Base-by-base conservation (phyloP, 495 filamentous ascomycete species). In the Geopyxis carbonaria region DNA sequence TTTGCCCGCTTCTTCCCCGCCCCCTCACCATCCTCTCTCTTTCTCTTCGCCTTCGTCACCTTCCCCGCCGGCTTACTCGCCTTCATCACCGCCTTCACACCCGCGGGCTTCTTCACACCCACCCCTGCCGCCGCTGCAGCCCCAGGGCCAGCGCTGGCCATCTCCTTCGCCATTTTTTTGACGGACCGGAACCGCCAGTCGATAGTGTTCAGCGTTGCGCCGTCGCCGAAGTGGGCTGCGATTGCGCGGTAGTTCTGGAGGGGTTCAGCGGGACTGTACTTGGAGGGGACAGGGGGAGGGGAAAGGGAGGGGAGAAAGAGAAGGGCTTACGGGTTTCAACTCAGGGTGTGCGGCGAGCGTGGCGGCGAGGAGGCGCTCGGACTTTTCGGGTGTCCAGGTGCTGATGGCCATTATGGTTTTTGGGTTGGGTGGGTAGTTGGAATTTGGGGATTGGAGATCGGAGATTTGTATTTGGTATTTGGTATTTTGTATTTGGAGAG, bases 361-460 rank as follows among this genome's bases (percentile, higher is more conserved):
- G 16, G 50, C 50, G 16, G 50, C 49, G 9, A 54, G 41, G 9
- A 54, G 38, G 15, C 50, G 45, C 27, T 54, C 49, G 25, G 45
- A 48, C 25, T 45, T 53, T 36, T 53, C 50, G 3, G 50, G 41
- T 1, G 50, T 49, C 50, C 50, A 54, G n/a, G n/a, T n/a, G n/a
- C n/a, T n/a, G n/a, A n/a, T n/a, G n/a, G n/a, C n/a, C n/a, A n/a
- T n/a, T n/a, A n/a, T n/a, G n/a, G n/a, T n/a, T n/a, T n/a, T n/a
- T n/a, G n/a, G n/a, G n/a, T n/a, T n/a, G n/a, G n/a, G n/a, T n/a
- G n/a, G n/a, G n/a, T n/a, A n/a, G n/a, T n/a, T n/a, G n/a, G n/a
- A n/a, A n/a, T n/a, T n/a, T n/a, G n/a, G n/a, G n/a, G n/a, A n/a
- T n/a, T n/a, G n/a, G n/a, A n/a, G n/a, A n/a, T n/a, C n/a, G n/a